Conservation (phyloP, 2,329 filamentous ascomycete species). For the Proliferodiscus dingleyae region DNA sequence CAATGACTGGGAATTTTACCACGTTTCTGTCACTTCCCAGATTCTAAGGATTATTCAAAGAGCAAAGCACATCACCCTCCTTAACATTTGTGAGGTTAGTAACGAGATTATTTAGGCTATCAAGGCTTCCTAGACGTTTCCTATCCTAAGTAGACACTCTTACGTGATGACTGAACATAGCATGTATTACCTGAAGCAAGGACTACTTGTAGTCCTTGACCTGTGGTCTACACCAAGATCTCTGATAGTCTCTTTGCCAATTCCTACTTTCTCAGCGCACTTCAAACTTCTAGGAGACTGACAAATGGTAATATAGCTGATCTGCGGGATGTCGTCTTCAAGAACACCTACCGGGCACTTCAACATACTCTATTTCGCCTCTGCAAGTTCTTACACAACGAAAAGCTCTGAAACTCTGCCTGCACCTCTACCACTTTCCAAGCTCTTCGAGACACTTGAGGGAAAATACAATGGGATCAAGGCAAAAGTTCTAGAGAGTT, state of each 20-base stretch:
- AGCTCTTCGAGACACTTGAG: conserved; percentile 66
- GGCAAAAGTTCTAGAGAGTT: conserved; percentile 63
- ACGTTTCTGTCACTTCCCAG: background rate
- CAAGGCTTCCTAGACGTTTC: too few species aligned
- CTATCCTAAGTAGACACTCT: too few species aligned
- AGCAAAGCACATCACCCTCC: background rate
- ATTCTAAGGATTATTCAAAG: background rate
- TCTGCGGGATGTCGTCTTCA: conserved; percentile 12
- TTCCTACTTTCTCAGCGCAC: background rate
- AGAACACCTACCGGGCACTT: conserved; percentile 53
- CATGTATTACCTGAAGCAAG: conserved; percentile 39
- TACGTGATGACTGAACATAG: conserved; percentile 36
- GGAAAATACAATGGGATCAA: conserved; percentile 64
- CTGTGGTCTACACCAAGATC: conserved; percentile 63
- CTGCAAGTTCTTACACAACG: conserved; percentile 65
- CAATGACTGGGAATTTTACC: too few species aligned
- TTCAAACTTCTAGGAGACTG: conserved; percentile 5
- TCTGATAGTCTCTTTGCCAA: conserved; percentile 45
- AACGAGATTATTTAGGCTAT: background rate
- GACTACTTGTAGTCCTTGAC: conserved; percentile 46
- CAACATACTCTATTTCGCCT: conserved; percentile 77
- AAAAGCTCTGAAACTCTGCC: conserved; percentile 60
- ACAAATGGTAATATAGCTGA: conserved; percentile 4
- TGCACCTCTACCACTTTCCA: conserved; percentile 58
- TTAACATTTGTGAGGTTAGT: background rate